Evolutionary conservation across 345 rosid species (phyloP).

Genomic region (Limnanthes douglasii): DNA sequence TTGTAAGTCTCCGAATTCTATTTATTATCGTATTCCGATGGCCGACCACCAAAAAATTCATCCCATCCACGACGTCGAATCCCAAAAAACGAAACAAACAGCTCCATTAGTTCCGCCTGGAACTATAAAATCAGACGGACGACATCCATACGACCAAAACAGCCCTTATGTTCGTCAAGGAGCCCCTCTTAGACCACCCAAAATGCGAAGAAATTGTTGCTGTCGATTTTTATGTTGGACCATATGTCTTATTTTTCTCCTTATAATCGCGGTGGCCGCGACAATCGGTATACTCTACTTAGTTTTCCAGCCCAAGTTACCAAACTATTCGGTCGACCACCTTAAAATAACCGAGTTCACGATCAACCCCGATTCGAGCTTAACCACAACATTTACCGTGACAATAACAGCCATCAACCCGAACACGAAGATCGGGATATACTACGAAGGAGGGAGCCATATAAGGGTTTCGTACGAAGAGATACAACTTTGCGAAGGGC

Average conservation of each 20-base stretch:
- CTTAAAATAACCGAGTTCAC: constrained; percentile 38
- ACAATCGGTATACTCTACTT: constrained; percentile 42
- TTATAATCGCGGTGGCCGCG: constrained; percentile 26
- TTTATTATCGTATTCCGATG: too few relatives aligned
- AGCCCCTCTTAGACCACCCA: constrained; percentile 32
- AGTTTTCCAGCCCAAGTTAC: constrained; percentile 66
- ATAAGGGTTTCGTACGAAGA: constrained; percentile 39
- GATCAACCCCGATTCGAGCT: constrained; percentile 22
- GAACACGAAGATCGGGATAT: constrained; percentile 61
- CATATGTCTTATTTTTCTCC: constrained; percentile 26
- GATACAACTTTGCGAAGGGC: constrained; percentile 42
- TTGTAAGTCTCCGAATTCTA: too few relatives aligned
- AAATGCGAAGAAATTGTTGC: constrained; percentile 26
- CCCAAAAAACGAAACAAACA: constrained; percentile 20
- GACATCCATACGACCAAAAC: constrained; percentile 15
- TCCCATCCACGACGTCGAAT: constrained; percentile 48
- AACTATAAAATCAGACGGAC: constrained; percentile 23
- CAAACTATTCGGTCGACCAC: constrained; percentile 44
- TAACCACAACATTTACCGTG: constrained; percentile 40
- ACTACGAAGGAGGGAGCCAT: constrained; percentile 70
- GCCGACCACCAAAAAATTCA: constrained; percentile 53
- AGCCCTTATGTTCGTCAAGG: constrained; percentile 5
- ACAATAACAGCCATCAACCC: constrained; percentile 60
- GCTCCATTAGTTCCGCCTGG: constrained; percentile 39
- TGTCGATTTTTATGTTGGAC: constrained; percentile 69